Base-by-base conservation (phyloP, 1,284 basidiomycete genomes). In the Ustilago cynodontis region DNA sequence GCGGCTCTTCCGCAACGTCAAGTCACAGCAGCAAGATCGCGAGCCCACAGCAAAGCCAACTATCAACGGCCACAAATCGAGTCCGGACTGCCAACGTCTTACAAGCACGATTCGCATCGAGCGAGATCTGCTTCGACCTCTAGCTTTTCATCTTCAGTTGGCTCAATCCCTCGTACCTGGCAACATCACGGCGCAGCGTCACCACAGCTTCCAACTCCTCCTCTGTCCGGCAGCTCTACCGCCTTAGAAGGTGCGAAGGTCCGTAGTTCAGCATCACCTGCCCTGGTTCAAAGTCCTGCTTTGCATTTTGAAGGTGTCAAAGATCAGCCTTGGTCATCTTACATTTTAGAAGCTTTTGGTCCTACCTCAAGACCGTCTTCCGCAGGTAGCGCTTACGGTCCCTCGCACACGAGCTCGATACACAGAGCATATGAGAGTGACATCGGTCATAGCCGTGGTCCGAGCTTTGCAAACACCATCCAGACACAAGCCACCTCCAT, bases 71-170 rank as follows among this genome's bases (percentile, higher is more conserved):
- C 65, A 16, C 39, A 22, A 4, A 31, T 64, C 10, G 16, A 49
- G 31, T 13, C 60, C 11, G 70, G 70, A 9, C 43, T 64, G 20
- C 65, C 70, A 3, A 67, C 53, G 0, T 57, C 60, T 5, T 72
- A 60, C 22, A 14, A 29, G 24, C 60, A 67, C 41, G 22, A 56
- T 22, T 47, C 24, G 16, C 31, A 31, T 33, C 52, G 43, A 2
- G 18, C 31, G 5, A 55, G n/a, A 2, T 49, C 55, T 26, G 11
- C 26, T 3, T 22, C 55, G 14, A 11, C 31, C 4, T 31, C 60
- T 24, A 29, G 16, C 11, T 28, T 47, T 16, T 47, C 47, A n/a
- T n/a, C 37, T 13, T 33, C 47, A 3, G 53, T 49, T 49, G 47
- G 20, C 14, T 37, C 51, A 16, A 10, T 33, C 5, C 51, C 43